Evolutionary conservation across 495 filamentous ascomycete species (phyloP).

Genomic region (Trichoderma reesei): DNA sequence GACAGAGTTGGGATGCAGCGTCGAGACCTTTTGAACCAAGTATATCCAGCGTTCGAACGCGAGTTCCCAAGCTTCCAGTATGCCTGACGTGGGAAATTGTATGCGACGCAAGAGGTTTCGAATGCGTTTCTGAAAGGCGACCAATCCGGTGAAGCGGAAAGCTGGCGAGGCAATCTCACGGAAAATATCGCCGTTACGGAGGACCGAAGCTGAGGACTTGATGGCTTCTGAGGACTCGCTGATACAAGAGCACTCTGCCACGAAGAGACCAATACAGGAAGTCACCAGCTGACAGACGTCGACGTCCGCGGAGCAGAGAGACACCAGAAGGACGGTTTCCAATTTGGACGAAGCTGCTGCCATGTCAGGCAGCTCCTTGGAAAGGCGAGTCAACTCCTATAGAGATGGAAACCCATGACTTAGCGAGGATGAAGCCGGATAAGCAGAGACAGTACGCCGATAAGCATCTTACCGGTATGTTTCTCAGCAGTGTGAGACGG

Average conservation of each 20-base stretch:
- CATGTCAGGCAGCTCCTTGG: slow-evolving; percentile 41
- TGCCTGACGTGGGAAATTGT: slow-evolving; percentile 48
- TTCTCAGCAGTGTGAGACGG: slow-evolving; percentile 34
- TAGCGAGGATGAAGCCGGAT: neutral
- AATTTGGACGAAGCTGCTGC: slow-evolving; percentile 38
- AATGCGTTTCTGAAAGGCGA: slow-evolving; percentile 56
- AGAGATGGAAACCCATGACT: neutral
- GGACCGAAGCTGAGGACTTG: slow-evolving; percentile 40
- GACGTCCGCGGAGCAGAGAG: slow-evolving; percentile 53
- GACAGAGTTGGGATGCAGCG: slow-evolving; percentile 33
- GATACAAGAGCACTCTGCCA: slow-evolving; percentile 49
- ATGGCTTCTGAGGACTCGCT: slow-evolving; percentile 36
- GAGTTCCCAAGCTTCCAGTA: slow-evolving; percentile 53
- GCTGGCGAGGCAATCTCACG: slow-evolving; percentile 50
- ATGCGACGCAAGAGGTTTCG: slow-evolving; percentile 47
- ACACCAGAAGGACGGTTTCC: slow-evolving; percentile 50
- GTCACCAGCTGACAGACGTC: slow-evolving; percentile 53
- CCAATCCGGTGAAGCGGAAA: slow-evolving; percentile 54
- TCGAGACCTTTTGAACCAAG: slow-evolving; percentile 49
- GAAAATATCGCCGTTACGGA: slow-evolving; percentile 52
- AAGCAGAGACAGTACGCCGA: too few species aligned
- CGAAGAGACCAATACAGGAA: slow-evolving; percentile 49
- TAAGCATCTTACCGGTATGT: slow-evolving; percentile 30
- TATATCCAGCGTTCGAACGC: slow-evolving; percentile 52
- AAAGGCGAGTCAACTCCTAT: slow-evolving; percentile 38